Percentiles rank a stretch among this genome's conserved stretches.
Conservation (phyloP, 2,329 filamentous ascomycete species). For the Stagonosporopsis tanaceti region DNA sequence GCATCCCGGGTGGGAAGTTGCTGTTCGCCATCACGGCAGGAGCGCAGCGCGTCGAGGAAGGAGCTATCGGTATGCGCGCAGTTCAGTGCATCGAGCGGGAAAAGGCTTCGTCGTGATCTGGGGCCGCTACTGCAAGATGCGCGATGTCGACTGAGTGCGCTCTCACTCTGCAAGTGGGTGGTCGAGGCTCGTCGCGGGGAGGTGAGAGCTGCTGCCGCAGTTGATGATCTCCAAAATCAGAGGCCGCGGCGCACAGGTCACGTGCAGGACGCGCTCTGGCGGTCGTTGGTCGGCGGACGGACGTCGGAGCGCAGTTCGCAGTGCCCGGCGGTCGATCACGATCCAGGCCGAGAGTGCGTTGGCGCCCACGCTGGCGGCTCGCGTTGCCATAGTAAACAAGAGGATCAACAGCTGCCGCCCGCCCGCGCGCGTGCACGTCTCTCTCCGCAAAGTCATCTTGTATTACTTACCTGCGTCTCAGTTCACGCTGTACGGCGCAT, state of each 20-base stretch:
- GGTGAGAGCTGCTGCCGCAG: background rate
- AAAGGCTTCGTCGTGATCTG: background rate
- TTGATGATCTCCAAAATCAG: conserved; percentile 13
- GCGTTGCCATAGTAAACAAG: conserved; percentile 34
- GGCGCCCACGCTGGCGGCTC: conserved; percentile 10
- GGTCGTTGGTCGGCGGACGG: background rate
- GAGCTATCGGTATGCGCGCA: conserved; percentile 18
- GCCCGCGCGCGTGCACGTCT: conserved; percentile 20
- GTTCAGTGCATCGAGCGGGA: conserved; percentile 25
- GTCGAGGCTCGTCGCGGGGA: background rate
- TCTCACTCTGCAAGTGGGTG: conserved; percentile 3
- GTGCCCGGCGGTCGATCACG: conserved; percentile 5
- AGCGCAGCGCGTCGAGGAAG: conserved; percentile 19
- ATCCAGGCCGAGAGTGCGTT: conserved; percentile 5
- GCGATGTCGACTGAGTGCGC: background rate
- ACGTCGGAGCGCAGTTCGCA: too few relatives aligned
- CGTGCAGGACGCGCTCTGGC: conserved; percentile 11
- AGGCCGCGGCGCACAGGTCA: conserved; percentile 13
- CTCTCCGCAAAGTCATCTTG: conserved; percentile 18
- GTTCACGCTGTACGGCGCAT: conserved; percentile 19
- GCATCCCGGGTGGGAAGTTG: conserved; percentile 35
- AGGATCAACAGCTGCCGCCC: conserved; percentile 20
- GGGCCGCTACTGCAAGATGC: background rate
- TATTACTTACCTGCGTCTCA: conserved; percentile 23
- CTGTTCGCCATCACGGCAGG: conserved; percentile 38